A percentile compares a stretch with the other conserved stretches of the same genome.
Conservation (phyloP, 1,284 basidiomycete species). For the Pseudozyma pruni region DNA sequence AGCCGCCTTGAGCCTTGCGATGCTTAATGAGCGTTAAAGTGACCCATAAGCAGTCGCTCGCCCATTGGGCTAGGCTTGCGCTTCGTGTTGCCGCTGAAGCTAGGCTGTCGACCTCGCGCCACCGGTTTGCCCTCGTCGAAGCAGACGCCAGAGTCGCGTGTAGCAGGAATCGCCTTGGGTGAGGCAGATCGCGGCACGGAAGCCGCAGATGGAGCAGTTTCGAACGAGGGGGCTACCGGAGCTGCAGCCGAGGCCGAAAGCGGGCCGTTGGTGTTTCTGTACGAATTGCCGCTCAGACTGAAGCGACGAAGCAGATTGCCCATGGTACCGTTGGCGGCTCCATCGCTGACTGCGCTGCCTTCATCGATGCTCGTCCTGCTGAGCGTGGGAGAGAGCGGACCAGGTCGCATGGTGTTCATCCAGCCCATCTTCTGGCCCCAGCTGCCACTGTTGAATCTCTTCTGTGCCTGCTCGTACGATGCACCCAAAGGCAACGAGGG, state of each 20-base stretch:
- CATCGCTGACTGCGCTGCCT: constrained; percentile 22
- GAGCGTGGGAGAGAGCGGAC: constrained; percentile 42
- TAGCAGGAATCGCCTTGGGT: constrained; percentile 28
- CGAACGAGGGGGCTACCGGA: constrained; percentile 22
- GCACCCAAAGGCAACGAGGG: constrained; percentile 47
- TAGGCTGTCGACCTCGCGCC: constrained; percentile 41
- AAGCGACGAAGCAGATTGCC: constrained; percentile 54
- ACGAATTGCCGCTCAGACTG: constrained; percentile 48
- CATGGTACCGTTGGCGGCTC: constrained; percentile 26
- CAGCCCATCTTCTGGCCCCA: constrained; percentile 49
- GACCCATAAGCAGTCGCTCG: constrained; percentile 62
- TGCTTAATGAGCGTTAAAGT: constrained; percentile 53
- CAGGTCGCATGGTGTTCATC: constrained; percentile 43
- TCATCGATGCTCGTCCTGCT: constrained; percentile 36
- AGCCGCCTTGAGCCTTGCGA: too few species aligned
- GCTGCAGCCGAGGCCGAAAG: constrained; percentile 4
- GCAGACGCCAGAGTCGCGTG: constrained; percentile 35
- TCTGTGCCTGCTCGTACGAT: constrained; percentile 54
- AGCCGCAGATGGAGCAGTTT: constrained; percentile 16
- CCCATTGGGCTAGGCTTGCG: constrained; percentile 63
- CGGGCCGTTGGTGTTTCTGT: constrained; percentile 12
- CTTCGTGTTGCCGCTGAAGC: constrained; percentile 44
- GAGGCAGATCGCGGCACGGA: constrained; percentile 37
- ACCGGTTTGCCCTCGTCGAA: constrained; percentile 19
- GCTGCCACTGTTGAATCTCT: constrained; percentile 53